Base-by-base conservation (phyloP, 768 basidiomycete genomes). In the Mycena crocata region DNA sequence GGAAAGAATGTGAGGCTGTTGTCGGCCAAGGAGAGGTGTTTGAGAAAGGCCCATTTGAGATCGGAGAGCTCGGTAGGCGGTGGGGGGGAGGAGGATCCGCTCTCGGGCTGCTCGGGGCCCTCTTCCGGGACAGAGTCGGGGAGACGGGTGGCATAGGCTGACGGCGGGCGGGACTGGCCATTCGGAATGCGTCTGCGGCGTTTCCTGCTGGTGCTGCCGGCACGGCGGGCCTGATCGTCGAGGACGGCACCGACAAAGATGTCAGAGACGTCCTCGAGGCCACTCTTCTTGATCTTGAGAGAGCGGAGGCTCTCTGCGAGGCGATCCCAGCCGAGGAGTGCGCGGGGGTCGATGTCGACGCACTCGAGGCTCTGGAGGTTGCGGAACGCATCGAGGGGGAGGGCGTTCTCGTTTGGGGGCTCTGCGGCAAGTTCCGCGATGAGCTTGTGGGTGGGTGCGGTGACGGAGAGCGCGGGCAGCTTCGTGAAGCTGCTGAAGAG, bases 401-500 rank as follows among this genome's bases (percentile, higher is more conserved):
- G 76, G 17, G 93, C 93, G 71, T 89, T 91, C 73, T 89, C 85
- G 68, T 87, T 87, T 1, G 92, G 89, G 5, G 90, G 83, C 57
- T 94, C 92, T 37, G 86, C 83, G 5, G 84, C 81, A 14, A 94
- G 83, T 74, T 94, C 94, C 7, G 85, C 75, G 28, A 96, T 89
- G 70, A 88, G 79, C 60, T 87, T 89, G 51, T 84, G 84, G 48
- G 87, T 87, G 0, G 93, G 91, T 2, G 90, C 84, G 65, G 82
- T 85, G 60, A 96, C 79, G 9, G 83, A 80, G 40, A 97, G 82
- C 1, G 94, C 91, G 19, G 95, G 95, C 0, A 98, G 82, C 79
- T 93, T 95, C 46, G 94, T 98, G 82, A 97, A 94, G 75, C 90
- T 87, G 75, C 94, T 94, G 81, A 90, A 97, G 67, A 96, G 85